These are phyloP conservation scores for Gremmenia infestans DNA, from an alignment of 2,329 filamentous ascomycete genomes.

Conservation along the genomic window DNA sequence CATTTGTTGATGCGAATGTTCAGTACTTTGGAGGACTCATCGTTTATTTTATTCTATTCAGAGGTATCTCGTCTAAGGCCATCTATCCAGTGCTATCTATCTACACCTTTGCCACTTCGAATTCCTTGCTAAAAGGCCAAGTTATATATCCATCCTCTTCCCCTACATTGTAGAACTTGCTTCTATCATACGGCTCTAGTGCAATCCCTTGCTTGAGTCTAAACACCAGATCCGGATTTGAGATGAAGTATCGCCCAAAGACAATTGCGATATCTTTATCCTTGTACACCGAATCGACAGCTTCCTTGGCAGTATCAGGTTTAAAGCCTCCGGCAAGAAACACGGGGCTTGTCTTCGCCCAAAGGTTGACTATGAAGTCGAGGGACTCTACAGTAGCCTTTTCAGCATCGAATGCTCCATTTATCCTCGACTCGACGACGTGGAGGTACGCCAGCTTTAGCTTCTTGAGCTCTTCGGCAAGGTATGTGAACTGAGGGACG, in stretches of 20 bases:
- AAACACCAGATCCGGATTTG: conserved; percentile 38
- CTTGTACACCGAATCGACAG: conserved; percentile 23
- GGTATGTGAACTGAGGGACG: conserved; percentile 38
- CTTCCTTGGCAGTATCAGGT: neutral
- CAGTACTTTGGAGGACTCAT: too few relatives aligned
- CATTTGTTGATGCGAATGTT: too few relatives aligned
- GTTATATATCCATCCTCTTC: neutral
- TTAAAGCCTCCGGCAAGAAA: conserved; percentile 8
- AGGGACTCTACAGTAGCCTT: conserved; percentile 31
- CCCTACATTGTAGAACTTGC: conserved; percentile 12
- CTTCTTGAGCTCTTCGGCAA: conserved; percentile 37
- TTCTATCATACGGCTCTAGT: conserved; percentile 6
- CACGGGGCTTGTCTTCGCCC: conserved; percentile 1
- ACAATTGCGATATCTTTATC: conserved; percentile 6
- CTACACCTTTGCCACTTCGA: too few relatives aligned
- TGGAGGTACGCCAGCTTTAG: conserved; percentile 44
- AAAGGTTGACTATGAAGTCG: conserved; percentile 4
- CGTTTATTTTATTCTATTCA: too few relatives aligned
- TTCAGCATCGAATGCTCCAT: conserved; percentile 47
- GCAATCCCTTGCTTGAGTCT: conserved; percentile 4
- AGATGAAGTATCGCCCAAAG: conserved; percentile 34
- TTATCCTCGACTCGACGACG: conserved; percentile 48
- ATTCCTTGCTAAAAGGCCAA: neutral
- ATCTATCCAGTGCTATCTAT: too few relatives aligned
- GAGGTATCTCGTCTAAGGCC: too few relatives aligned